Evolutionary conservation across 768 basidiomycete species (phyloP), one percentile per base, ranked within the genome.

Genomic region (Kondoa malvinella): DNA sequence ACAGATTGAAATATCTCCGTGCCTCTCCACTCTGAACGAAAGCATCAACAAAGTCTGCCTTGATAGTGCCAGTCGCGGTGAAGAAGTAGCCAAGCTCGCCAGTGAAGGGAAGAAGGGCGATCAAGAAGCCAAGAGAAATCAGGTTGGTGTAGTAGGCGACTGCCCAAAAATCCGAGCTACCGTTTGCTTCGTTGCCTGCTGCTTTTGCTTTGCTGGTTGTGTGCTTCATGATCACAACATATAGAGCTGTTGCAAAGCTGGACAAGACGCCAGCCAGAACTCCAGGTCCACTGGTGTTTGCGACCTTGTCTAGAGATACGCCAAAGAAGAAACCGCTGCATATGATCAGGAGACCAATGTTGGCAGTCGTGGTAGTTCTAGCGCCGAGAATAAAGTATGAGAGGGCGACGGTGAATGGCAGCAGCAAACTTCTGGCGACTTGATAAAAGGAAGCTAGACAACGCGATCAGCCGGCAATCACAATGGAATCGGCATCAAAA

Each of bases 251-350:
- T 25, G 58, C 58, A 4, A 30, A 25, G 25, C 25, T 25, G 4
- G 58, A 60, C 4, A 60, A 15, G 8, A 60, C 58, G 4, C 58
- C 58, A 15, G 29, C 29, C 12, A 30, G 25, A 25, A 60, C 29
- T 4, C 58, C 58, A 60, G 29, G 25, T 26, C n/a, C 58, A 15
- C 25, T 25, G 14, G 58, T 30, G 25, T 25, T 25, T 15, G 58
- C 29, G 4, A 60, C n/a, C 15, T 25, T 30, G 25, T 25, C n/a
- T 60, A 30, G 26, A 4, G 58, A 60, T 25, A 25, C n/a, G 58
- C 58, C 29, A 30, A 60, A 30, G 58, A 60, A 60, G 58, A 60
- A 60, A 60, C 58, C 58, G 26, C 25, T 60, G 25, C n/a, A 25
- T 4, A 60, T 60, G 58, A 60, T 26, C 4, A 30, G 25, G 25